Evolutionary conservation across 345 rosid species (phyloP), one percentile per base, ranked within the genome.

Genomic region (Gossypium ekmanianum): DNA sequence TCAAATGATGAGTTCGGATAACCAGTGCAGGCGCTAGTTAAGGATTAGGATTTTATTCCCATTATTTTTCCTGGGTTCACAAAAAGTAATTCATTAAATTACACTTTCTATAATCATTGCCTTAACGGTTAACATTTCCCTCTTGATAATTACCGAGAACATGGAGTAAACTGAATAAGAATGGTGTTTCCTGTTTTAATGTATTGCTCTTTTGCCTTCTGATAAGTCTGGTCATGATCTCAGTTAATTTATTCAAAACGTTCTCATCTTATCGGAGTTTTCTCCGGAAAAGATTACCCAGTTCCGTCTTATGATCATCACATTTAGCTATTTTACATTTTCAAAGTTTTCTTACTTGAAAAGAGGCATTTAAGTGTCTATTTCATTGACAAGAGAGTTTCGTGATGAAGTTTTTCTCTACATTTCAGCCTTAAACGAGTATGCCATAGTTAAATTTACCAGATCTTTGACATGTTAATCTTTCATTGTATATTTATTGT

Each of bases 221-320:
- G 71, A 12, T 10, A 26, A 67, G 72, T 56, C 73, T 72, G 34
- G 75, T 54, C 43, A 57, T 65, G 56, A 56, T 39, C 48, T 64
- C 74, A 55, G 50, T 52, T 54, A 6, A 72, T 9, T n/a, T 57
- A 54, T 70, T 71, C 47, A 22, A 72, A 72, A 41, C 6, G 66
- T 57, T 27, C 12, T 17, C 27, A 61, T 44, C 27, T 26, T 26
- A 29, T 67, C 9, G n/a, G 13, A 27, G 0, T 58, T 44, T 41
- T 43, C 24, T 44, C 4, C 0, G 4, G 55, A 22, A 61, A 61
- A 39, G 55, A 13, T 16, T 57, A 51, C 48, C 4, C 10, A 24
- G 11, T 22, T 43, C 18, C 27, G 2, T 56, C 63, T 72, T 56
- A 9, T 73, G n/a, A 43, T 47, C 17, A 43, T 47, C 24, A 43